phyloP scores from a whole-genome alignment of 441 rosid genomes.

The Arabidopsis lyrata region DNA sequence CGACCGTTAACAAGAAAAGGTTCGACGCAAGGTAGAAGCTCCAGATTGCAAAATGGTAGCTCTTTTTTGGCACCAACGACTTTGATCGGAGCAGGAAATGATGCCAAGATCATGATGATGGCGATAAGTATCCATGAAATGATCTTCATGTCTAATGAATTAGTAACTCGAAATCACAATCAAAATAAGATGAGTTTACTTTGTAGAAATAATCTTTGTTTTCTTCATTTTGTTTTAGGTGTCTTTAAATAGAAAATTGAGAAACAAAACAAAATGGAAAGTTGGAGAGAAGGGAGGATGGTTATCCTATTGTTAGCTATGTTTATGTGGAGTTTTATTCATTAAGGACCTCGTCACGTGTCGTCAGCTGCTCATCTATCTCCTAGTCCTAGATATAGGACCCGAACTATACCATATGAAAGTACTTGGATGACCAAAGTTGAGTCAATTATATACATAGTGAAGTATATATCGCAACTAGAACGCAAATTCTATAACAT shows the following conservation, averaged over 20 bases:
- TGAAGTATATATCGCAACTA: too few species aligned
- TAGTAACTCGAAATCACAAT: neutral
- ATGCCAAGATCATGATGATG: neutral
- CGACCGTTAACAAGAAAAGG: neutral
- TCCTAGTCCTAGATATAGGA: too few species aligned
- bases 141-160: slow-evolving; percentile 11
- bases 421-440: too few species aligned
- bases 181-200: neutral
- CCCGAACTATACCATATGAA: too few species aligned
- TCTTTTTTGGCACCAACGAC: slow-evolving; percentile 1
- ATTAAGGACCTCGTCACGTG: neutral
- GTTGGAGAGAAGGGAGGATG: neutral
- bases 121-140: neutral
- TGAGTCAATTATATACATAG: too few species aligned
- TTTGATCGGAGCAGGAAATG: slow-evolving; percentile 15
- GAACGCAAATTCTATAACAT: too few species aligned
- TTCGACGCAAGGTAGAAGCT: slow-evolving; percentile 1
- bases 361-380: neutral
- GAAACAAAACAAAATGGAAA: neutral
- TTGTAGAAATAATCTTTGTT: neutral
- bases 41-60: slow-evolving; percentile 7
- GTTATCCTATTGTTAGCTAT: neutral
- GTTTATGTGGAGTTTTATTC: too few species aligned
- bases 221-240: neutral
- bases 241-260: neutral